Evolutionary conservation across 768 basidiomycete species (phyloP), one percentile per base, ranked within the genome.

Genomic region (Galerina marginata): DNA sequence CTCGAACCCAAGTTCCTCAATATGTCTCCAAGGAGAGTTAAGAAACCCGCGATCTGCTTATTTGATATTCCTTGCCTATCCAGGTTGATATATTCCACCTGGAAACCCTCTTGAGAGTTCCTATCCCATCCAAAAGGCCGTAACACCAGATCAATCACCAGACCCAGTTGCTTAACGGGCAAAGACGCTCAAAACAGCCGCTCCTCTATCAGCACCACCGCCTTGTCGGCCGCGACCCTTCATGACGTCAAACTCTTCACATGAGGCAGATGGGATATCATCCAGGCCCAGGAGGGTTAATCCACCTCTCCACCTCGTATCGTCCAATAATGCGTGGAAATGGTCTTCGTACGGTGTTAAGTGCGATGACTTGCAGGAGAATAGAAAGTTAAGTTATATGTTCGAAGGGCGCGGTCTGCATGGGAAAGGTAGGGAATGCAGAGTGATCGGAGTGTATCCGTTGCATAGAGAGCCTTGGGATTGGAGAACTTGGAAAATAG

Each of bases 401-500:
- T 76, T 80, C 75, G 96, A 2, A 98, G 77, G 2, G 84, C 67
- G 12, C 86, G 85, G 65, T 99, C 95, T 2, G 95, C 92, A 63
- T 95, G 89, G 4, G 95, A 89, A 23, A 99, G 83, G 20, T 93
- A 81, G n/a, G 83, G 76, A 11, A 82, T 80, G 74, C 95, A 96
- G 23, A 94, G 70, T 1, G 77, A 52, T 43, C 83, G 84, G 4
- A 99, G 80, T 0, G 81, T 80, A 9, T 89, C 82, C 0, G 92
- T 85, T 6, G 86, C 81, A 69, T 87, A 83, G 2, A 96, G 77
- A 0, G 94, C 92, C 75, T 93, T 96, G n/a, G 96, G 96, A 69
- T 98, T 99, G 66, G 78, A 77, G 71, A 99, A 92, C 71, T 95
- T 96, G 51, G 92, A 83, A 73, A 98, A 93, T 10, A 99, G 81